Conservation (phyloP, 2,329 filamentous ascomycete species). For the Rhinocladiella similis region DNA sequence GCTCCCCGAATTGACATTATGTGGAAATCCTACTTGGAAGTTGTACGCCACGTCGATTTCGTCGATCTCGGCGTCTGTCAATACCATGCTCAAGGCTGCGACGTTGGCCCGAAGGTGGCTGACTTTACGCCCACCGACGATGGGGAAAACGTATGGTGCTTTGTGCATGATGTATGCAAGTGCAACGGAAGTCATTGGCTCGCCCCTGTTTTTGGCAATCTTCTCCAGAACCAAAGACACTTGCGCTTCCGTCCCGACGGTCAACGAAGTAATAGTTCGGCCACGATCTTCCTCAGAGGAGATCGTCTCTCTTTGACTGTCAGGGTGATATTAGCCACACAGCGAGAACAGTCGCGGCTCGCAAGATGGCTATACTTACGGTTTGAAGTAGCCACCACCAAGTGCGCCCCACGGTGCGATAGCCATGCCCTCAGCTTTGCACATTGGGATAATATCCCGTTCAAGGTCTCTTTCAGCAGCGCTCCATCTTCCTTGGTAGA, state of each 20-base stretch:
- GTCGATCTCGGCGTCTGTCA: conserved; percentile 54
- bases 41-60: conserved; percentile 54
- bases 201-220: conserved; percentile 16
- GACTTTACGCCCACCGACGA: conserved; percentile 54
- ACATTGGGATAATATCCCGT: conserved; percentile 68
- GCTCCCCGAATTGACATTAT: conserved; percentile 21
- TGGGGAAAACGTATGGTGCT: conserved; percentile 54
- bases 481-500: conserved; percentile 67
- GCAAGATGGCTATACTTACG: conserved; percentile 32
- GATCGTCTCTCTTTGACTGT: conserved; percentile 3
- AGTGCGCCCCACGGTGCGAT: conserved; percentile 57
- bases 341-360: conserved; percentile 27
- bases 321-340: no score
- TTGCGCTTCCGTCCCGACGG: conserved; percentile 12
- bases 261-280: conserved; percentile 13
- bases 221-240: not conserved
- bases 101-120: conserved; percentile 58
- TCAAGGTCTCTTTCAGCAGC: conserved; percentile 64
- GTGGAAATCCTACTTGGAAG: conserved; percentile 61
- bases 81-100: conserved; percentile 50
- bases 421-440: conserved; percentile 60
- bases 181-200: conserved; percentile 32
- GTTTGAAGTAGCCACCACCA: conserved; percentile 53
- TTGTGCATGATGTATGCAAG: conserved; percentile 55
- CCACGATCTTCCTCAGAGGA: not conserved